phyloP scores from a whole-genome alignment of 2,329 filamentous ascomycete species.

The Biscogniauxia mediterranea region DNA sequence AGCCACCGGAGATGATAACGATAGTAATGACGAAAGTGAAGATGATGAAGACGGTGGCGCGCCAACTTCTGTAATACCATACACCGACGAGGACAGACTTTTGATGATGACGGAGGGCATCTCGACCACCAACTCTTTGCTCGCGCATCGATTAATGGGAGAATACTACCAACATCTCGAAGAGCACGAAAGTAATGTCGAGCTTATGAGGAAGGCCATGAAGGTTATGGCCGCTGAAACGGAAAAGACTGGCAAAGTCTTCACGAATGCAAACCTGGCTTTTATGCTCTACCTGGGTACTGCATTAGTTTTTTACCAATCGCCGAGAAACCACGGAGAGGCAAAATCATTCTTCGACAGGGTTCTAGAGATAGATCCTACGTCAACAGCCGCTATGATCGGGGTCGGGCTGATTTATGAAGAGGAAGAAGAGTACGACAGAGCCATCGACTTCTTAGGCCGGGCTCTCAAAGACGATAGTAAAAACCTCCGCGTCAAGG shows the following conservation, averaged over 20 bases:
- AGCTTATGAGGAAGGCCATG: slow-evolving; percentile 74
- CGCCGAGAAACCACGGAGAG: slow-evolving; percentile 84
- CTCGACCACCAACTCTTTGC: slow-evolving; percentile 64
- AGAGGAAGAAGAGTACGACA: slow-evolving; percentile 83
- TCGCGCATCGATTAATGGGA: slow-evolving; percentile 80
- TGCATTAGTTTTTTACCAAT: slow-evolving; percentile 86
- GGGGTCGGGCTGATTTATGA: slow-evolving; percentile 90
- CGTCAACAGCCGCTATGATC: slow-evolving; percentile 78
- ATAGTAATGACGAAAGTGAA: slow-evolving; percentile 52
- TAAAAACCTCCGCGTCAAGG: slow-evolving; percentile 73
- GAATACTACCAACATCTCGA: slow-evolving; percentile 83
- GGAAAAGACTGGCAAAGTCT: slow-evolving; percentile 64
- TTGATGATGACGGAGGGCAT: slow-evolving; percentile 78
- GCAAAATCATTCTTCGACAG: slow-evolving; percentile 82
- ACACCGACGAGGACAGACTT: slow-evolving; percentile 75
- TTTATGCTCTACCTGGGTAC: slow-evolving; percentile 78
- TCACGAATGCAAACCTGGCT: slow-evolving; percentile 70
- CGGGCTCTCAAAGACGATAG: slow-evolving; percentile 73
- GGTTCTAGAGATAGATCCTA: slow-evolving; percentile 72
- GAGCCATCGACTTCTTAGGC: slow-evolving; percentile 77
- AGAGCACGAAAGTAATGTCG: slow-evolving; percentile 79
- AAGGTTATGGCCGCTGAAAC: slow-evolving; percentile 59
- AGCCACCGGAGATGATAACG: slow-evolving; percentile 35
- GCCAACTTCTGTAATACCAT: slow-evolving; percentile 52
- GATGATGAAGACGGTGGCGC: slow-evolving; percentile 58